Evolutionary conservation across 164 flowering plant genomes (phyloP).

Genomic region (Hamamelis virginiana): DNA sequence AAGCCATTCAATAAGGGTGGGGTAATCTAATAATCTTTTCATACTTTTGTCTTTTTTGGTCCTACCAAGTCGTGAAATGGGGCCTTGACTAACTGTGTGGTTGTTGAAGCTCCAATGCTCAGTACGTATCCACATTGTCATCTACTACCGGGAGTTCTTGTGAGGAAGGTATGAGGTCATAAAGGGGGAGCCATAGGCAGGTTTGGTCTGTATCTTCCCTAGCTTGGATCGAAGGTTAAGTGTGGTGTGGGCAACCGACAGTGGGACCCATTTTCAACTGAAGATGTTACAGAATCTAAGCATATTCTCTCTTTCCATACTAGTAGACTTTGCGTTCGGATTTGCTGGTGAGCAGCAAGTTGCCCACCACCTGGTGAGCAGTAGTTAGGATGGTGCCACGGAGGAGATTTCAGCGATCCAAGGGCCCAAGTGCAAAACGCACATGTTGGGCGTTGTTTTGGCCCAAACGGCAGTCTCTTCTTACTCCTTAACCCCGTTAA

Average conservation of each 20-base stretch:
- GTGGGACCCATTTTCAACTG: neutral
- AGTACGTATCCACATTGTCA: conserved; percentile 23
- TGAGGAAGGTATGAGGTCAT: neutral
- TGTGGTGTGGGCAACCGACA: neutral
- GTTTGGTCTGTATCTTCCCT: neutral
- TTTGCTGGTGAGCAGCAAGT: too few relatives aligned
- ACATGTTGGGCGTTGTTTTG: too few relatives aligned
- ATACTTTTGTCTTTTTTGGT: neutral
- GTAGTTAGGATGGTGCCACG: too few relatives aligned
- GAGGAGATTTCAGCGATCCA: too few relatives aligned
- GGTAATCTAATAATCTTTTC: neutral
- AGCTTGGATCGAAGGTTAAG: neutral
- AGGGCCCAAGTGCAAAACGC: too few relatives aligned
- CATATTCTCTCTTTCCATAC: neutral
- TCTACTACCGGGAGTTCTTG: conserved; percentile 6
- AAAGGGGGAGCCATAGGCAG: neutral
- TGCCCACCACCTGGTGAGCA: too few relatives aligned
- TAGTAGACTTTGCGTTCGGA: too few relatives aligned
- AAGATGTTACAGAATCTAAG: neutral
- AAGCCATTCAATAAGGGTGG: conserved; percentile 28
- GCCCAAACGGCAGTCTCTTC: too few relatives aligned
- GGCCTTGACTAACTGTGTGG: conserved; percentile 17
- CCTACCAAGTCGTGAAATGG: neutral
- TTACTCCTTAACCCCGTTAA: too few relatives aligned
- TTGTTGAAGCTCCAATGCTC: conserved; percentile 18